Evolutionary conservation across 2,329 filamentous ascomycete genomes (phyloP), one percentile per base, ranked within the genome.

Genomic region (Mycosphaerella sp.): DNA sequence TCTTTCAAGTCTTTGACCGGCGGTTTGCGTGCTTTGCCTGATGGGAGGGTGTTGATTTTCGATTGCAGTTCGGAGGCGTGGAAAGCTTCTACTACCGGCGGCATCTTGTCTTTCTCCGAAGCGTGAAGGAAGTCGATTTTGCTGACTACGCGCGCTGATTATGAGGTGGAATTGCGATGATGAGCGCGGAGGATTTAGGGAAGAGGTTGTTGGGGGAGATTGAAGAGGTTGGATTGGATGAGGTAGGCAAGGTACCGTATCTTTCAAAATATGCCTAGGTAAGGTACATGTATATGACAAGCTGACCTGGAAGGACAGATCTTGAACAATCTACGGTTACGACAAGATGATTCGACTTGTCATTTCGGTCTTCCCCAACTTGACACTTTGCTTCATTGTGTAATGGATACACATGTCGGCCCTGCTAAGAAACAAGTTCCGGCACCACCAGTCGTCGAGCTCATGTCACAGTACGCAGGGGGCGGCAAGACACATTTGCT

Each of bases 401-500:
- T 57, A 14, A 50, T 39, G 8, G 47, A 57, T 16, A 44, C 50
- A 40, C 45, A 43, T 35, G 40, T 44, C 21, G 10, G 51, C 16
- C 41, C 50, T 21, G 32, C 46, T 41, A 59, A 56, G 36, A 27
- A 36, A 28, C 45, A 32, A 36, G 37, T 57, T 14, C 47, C 59
- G 16, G 61, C 62, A 8, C 70, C 75, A n/a, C n/a, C 0, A 69
- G n/a, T 77, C 4, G 58, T 84, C 44, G 79, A 83, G 61, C 69
- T 84, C 41, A 71, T 75, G 16, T 79, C 78, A 44, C 66, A 70
- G 32, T 68, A 69, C 10, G 68, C 79, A 3, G 74, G 73, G 21
- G 69, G 73, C 9, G 81, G 81, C 8, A 83, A 82, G 65, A 79
- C 80, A 1, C 75, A 79, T 32, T 62, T 85, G 0, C 68, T 84